These are phyloP conservation scores for Amanita brunnescens DNA, from an alignment of 768 basidiomycete genomes.

Conservation along the genomic window DNA sequence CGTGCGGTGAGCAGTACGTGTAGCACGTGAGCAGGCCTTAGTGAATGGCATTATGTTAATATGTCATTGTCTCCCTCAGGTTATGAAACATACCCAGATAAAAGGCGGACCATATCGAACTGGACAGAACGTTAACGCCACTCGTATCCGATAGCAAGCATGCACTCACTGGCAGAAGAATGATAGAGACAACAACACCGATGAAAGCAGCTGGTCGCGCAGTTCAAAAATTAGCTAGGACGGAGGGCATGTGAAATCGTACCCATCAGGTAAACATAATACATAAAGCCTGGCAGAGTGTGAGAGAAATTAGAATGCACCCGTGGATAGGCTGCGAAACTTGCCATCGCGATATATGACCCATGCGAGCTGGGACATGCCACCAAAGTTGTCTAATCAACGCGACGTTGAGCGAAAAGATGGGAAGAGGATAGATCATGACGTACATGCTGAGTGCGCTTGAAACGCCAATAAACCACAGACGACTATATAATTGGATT, in stretches of 20 bases:
- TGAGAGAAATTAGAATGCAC: neutral
- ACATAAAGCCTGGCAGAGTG: neutral
- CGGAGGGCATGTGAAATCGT: neutral
- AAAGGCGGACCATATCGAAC: constrained; percentile 1
- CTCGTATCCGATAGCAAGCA: neutral
- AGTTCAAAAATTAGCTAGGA: neutral
- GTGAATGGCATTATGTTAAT: neutral
- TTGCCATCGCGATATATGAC: constrained; percentile 5
- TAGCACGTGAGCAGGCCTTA: constrained; percentile 1
- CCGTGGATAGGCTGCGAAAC: neutral
- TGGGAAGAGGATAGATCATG: neutral
- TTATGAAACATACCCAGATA: neutral
- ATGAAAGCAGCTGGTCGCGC: neutral
- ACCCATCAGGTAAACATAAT: constrained; percentile 7
- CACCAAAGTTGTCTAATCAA: neutral
- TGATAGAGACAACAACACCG: neutral
- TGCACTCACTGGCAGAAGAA: constrained; percentile 2
- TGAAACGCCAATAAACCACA: neutral
- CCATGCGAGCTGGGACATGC: neutral
- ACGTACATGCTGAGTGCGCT: constrained; percentile 1
- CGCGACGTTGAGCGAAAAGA: neutral
- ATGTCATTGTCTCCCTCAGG: neutral
- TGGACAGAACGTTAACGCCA: neutral
- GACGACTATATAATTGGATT: neutral
- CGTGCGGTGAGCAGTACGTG: constrained; percentile 4